Conservation (phyloP, 345 rosid species). For the Camelina hispida region DNA sequence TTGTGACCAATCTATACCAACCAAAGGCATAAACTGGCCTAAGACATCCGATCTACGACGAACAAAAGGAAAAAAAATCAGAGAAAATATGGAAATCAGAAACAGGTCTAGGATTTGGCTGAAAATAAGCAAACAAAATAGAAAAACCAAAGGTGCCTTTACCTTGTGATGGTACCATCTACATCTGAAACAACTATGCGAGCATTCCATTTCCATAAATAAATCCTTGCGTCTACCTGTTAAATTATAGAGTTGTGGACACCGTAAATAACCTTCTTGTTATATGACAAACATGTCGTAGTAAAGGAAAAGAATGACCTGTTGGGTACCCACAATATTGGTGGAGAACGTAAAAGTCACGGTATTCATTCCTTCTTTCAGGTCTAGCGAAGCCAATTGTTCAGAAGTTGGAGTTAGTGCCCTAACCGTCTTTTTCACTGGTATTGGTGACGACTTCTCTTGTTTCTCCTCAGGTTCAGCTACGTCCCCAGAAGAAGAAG, state of each 20-base stretch:
- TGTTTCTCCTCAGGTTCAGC: constrained; percentile 47
- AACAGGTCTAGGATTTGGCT: constrained; percentile 16
- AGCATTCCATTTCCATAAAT: constrained; percentile 95
- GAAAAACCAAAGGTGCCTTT: constrained; percentile 29
- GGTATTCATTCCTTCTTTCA: constrained; percentile 77
- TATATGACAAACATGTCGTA: constrained; percentile 23
- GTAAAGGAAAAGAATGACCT: constrained; percentile 53
- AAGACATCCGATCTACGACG: constrained; percentile 89
- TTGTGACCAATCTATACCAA: constrained; percentile 95
- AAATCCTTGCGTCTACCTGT: constrained; percentile 94
- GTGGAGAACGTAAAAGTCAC: constrained; percentile 89
- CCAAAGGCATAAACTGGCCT: constrained; percentile 99
- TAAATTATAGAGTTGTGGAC: constrained; percentile 22
- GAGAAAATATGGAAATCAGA: neutral
- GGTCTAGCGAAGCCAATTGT: constrained; percentile 76
- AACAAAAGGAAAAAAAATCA: constrained; percentile 17
- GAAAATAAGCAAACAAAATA: neutral
- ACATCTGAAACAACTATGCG: constrained; percentile 95
- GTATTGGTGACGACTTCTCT: constrained; percentile 44
- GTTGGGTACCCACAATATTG: constrained; percentile 87
- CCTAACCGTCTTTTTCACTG: constrained; percentile 59
- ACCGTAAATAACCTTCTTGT: constrained; percentile 22
- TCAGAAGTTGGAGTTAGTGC: constrained; percentile 81
- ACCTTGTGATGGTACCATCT: constrained; percentile 98
- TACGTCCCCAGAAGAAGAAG: constrained; percentile 47